A percentile compares a stretch with the other conserved stretches of the same genome.
Conservation (phyloP, 257 asterid genomes). For the Primulina tabacum region DNA sequence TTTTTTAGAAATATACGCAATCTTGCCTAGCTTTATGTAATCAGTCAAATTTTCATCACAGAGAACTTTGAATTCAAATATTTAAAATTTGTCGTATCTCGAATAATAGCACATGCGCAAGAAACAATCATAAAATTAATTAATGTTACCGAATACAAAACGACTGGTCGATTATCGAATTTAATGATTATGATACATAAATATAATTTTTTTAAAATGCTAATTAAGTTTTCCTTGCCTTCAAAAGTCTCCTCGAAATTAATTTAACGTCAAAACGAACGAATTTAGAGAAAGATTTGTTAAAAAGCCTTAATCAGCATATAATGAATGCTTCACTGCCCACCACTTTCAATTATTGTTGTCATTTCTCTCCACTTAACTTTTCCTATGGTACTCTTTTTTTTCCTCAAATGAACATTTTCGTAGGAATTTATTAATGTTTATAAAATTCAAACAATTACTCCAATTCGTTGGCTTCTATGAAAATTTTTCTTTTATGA, state of each 20-base stretch:
- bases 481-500: too few relatives aligned
- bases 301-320: background rate
- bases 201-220: too few relatives aligned
- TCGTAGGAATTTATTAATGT: background rate
- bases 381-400: background rate
- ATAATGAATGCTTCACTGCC: background rate
- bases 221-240: background rate
- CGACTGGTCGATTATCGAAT: too few relatives aligned
- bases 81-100: background rate
- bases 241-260: background rate
- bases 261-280: background rate
- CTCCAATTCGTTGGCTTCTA: background rate
- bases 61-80: background rate
- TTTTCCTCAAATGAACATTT: background rate
- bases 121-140: background rate
- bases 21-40: background rate
- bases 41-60: background rate
- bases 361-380: too few relatives aligned
- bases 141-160: too few relatives aligned
- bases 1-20: too few relatives aligned
- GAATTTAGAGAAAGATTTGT: too few relatives aligned
- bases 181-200: background rate
- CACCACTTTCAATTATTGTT: background rate
- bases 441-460: background rate
- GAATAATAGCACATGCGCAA: background rate